A percentile compares a stretch with the other conserved stretches of the same genome.
phyloP scores from a whole-genome alignment of 768 basidiomycete species.

The Boletus reticuloceps region DNA sequence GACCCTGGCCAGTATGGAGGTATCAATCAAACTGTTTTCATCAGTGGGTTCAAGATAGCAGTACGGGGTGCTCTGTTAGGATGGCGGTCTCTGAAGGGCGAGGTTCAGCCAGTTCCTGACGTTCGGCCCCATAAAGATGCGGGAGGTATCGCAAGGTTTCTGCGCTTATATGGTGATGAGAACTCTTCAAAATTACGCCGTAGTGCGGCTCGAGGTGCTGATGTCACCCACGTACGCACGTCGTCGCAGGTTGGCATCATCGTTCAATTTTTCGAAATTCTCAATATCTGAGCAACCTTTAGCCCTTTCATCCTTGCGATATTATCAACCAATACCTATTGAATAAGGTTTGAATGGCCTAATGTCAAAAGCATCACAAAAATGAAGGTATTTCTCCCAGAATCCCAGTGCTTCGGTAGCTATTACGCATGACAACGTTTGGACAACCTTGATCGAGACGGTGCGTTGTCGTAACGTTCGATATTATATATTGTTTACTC shows the following conservation, averaged over 20 bases:
- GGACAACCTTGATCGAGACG: too few relatives aligned
- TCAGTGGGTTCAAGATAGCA: slow-evolving; percentile 19
- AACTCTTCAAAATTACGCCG: too few relatives aligned
- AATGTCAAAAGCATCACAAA: too few relatives aligned
- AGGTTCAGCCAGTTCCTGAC: neutral
- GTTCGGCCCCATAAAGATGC: neutral
- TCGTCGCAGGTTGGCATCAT: slow-evolving; percentile 1
- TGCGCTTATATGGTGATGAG: neutral
- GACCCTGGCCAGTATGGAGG: neutral
- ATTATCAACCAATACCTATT: slow-evolving; percentile 3
- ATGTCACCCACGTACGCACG: neutral
- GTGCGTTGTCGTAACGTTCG: too few relatives aligned
- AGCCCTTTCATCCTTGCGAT: slow-evolving; percentile 11
- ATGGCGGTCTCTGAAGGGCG: neutral
- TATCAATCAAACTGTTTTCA: slow-evolving; percentile 16
- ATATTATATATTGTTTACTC: too few relatives aligned
- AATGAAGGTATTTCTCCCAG: neutral
- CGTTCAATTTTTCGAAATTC: neutral
- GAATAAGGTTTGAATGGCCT: neutral
- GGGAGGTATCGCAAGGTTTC: neutral
- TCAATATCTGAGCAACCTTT: neutral
- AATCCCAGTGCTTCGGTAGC: neutral
- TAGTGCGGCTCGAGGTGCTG: neutral
- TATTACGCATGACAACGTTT: too few relatives aligned
- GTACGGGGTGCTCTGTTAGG: neutral